These are phyloP conservation scores for Microbotryomycetes sp. DNA, from an alignment of 1,284 basidiomycete genomes.

Conservation along the genomic window DNA sequence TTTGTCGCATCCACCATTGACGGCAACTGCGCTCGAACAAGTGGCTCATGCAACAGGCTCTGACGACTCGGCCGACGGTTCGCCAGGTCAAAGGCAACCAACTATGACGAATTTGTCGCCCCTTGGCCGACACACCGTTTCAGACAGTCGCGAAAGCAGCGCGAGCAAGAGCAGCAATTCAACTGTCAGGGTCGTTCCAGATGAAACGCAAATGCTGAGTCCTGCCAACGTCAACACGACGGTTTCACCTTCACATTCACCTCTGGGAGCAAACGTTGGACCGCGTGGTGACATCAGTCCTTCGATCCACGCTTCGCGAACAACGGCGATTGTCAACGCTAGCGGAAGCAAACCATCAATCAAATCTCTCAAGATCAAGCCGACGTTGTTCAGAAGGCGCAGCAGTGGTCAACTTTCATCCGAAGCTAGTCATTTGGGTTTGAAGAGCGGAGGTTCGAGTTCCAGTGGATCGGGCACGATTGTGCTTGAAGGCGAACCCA, in stretches of 20 bases:
- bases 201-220: no score
- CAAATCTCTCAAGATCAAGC: slow-evolving; percentile 1
- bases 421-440: slow-evolving; percentile 22
- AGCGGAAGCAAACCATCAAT: slow-evolving; percentile 2
- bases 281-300: slow-evolving; percentile 22
- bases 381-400: slow-evolving; percentile 31
- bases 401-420: slow-evolving; percentile 34
- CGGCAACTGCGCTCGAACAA: not conserved
- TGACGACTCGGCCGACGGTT: not conserved
- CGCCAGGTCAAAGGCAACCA: not conserved
- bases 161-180: not conserved
- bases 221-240: slow-evolving; percentile 5
- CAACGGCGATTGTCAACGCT: not conserved
- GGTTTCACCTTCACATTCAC: slow-evolving; percentile 6
- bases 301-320: slow-evolving; percentile 13
- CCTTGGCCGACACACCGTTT: not conserved
- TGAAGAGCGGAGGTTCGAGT: slow-evolving; percentile 14
- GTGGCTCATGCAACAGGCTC: not conserved
- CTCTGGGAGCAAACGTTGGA: slow-evolving; percentile 10
- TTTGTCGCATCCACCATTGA: not conserved
- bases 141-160: not conserved
- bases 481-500: slow-evolving; percentile 24
- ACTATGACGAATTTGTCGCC: not conserved
- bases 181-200: not conserved
- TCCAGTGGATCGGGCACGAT: slow-evolving; percentile 6